Evolutionary conservation across 805 yeast genomes (phyloP), one percentile per base, ranked within the genome.

Genomic region (Candida germanica): DNA sequence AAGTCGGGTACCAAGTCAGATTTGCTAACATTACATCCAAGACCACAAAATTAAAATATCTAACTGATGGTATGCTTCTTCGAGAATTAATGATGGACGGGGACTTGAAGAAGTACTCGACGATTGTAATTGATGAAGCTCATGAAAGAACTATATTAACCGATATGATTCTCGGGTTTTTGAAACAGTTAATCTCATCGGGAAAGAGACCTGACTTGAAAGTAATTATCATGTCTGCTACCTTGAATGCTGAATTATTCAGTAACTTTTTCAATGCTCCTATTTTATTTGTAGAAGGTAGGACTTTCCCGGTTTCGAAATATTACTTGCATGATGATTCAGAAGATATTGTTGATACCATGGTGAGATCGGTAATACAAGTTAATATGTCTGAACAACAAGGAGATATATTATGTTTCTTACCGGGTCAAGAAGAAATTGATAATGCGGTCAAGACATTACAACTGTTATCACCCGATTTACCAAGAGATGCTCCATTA

Each of bases 351-450:
- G 89, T 89, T 2, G 97, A 88, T 51, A 74, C 86, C 2, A 69
- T 82, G 51, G 77, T 86, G 9, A 76, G 83, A 46, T 66, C 89
- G 2, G 79, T 87, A 9, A 73, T 85, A 3, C 96, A 88, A 54
- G 67, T 89, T 10, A 89, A 93, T 53, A 69, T 73, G 47, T 67
- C 83, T 6, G 96, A 93, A 54, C 85, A 76, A 12, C 74, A 75
- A 21, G 98, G 99, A 30, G 98, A 93, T 56, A 76, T 93, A n/a
- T 61, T 93, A 19, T 91, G 91, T 36, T 93, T 93, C 54, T 63
- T 93, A 36, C 89, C 98, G 0, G 98, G 98, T 43, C 98, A 93
- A 58, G 98, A 93, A 54, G 98, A 93, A 53, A 93, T 93, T 56
- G 98, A 93, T 56, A 83, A 83, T 48, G 82, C 85, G 10, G 87